phyloP scores from a whole-genome alignment of 1,284 basidiomycete genomes.

The Ustilago loliicola region DNA sequence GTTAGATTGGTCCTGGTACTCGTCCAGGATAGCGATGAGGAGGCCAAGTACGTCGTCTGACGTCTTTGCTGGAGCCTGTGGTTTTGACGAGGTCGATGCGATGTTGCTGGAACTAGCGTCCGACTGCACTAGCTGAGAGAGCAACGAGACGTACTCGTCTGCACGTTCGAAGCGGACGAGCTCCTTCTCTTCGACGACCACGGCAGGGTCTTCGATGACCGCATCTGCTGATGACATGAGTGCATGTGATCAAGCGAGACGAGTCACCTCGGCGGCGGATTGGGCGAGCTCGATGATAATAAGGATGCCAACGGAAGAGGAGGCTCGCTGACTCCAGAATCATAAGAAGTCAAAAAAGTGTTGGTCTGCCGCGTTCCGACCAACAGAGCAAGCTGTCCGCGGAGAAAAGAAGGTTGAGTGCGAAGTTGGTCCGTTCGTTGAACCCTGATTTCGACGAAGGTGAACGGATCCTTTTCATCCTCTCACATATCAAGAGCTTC shows the following conservation, averaged over 20 bases:
- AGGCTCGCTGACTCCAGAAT: neutral
- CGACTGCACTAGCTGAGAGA: constrained; percentile 20
- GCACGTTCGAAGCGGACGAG: constrained; percentile 53
- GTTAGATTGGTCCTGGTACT: constrained; percentile 89
- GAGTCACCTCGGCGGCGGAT: constrained; percentile 1
- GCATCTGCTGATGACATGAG: constrained; percentile 15
- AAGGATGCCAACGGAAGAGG: neutral
- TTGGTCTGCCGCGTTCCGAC: constrained; percentile 17
- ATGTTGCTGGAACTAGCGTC: neutral
- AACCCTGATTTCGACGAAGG: constrained; percentile 12
- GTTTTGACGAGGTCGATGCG: neutral
- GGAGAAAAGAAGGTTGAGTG: constrained; percentile 32
- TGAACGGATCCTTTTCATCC: neutral
- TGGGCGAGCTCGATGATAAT: neutral
- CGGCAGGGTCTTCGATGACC: constrained; percentile 17
- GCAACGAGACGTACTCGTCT: constrained; percentile 48
- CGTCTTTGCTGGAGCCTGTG: neutral
- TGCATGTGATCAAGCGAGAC: neutral
- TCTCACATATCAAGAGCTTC: neutral
- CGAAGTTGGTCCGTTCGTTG: constrained; percentile 6
- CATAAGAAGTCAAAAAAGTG: constrained; percentile 13
- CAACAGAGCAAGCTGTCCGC: constrained; percentile 9
- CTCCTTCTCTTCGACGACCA: constrained; percentile 47
- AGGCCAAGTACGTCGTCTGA: constrained; percentile 19
- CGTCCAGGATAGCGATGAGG: constrained; percentile 74